Evolutionary conservation across 75 land plant genomes (phyloP).

Genomic region (Pinus taeda): DNA sequence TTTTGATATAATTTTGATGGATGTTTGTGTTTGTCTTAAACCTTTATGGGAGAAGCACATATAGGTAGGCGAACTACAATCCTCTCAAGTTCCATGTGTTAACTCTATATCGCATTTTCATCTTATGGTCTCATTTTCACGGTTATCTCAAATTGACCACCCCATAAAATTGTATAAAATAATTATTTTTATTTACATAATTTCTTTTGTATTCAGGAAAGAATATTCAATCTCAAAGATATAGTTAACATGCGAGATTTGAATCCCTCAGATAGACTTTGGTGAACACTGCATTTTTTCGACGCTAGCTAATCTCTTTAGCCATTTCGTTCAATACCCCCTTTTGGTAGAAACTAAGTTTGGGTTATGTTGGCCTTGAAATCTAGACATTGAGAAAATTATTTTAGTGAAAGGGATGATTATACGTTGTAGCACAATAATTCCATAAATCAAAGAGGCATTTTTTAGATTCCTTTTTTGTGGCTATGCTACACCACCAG

Average conservation of each 20-base stretch:
- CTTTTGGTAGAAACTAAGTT: not conserved
- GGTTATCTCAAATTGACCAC: no score
- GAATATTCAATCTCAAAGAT: slow-evolving; percentile 70
- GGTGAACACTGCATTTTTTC: not conserved
- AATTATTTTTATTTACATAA: not conserved
- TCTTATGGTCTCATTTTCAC: not conserved
- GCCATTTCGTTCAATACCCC: not conserved
- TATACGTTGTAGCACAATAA: slow-evolving; percentile 90
- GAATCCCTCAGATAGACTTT: slow-evolving; percentile 78
- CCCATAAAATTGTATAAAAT: not conserved
- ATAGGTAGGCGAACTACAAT: slow-evolving; percentile 20
- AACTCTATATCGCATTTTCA: not conserved
- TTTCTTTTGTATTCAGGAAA: slow-evolving; percentile 32
- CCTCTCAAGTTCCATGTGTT: not conserved
- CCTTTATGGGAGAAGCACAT: slow-evolving; percentile 78
- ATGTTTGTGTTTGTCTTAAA: slow-evolving; percentile 48
- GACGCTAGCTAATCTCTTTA: not conserved
- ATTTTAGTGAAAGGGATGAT: slow-evolving; percentile 94
- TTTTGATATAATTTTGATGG: slow-evolving; percentile 80
- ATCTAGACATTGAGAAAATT: slow-evolving; percentile 90
- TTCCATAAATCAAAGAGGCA: slow-evolving; percentile 96
- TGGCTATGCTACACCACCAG: slow-evolving; percentile 64
- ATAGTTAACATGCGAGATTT: slow-evolving; percentile 80
- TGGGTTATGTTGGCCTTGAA: not conserved
- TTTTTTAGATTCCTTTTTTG: slow-evolving; percentile 81